A percentile compares a stretch with the other conserved stretches of the same genome.
Evolutionary conservation across 306 rosid species (phyloP).

Genomic region (Vigna hirtella): DNA sequence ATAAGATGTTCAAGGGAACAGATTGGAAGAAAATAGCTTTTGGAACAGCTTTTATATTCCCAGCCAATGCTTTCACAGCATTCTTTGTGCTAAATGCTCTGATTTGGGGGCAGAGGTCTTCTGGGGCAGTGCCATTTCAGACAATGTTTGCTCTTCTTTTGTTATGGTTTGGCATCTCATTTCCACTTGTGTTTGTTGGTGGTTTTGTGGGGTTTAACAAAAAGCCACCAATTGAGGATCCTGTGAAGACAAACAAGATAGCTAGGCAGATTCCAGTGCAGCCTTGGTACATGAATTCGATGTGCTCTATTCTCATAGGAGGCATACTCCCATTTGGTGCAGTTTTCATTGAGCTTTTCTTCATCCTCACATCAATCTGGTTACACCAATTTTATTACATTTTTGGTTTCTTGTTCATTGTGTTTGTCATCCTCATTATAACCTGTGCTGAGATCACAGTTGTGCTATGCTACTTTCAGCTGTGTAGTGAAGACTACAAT

Average conservation of each 20-base stretch:
- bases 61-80: slow-evolving; percentile 26
- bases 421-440: slow-evolving; percentile 38
- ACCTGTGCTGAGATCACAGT: slow-evolving; percentile 42
- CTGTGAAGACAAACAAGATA: slow-evolving; percentile 45
- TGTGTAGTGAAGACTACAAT: slow-evolving; percentile 41
- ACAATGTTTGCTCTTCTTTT: slow-evolving; percentile 43
- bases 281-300: slow-evolving; percentile 42
- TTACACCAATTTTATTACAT: slow-evolving; percentile 35
- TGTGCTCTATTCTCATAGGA: slow-evolving; percentile 36
- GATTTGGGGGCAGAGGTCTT: slow-evolving; percentile 38
- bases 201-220: slow-evolving; percentile 30
- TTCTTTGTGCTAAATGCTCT: slow-evolving; percentile 43
- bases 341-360: slow-evolving; percentile 40
- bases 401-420: slow-evolving; percentile 35
- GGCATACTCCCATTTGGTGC: slow-evolving; percentile 48
- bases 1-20: slow-evolving; percentile 36
- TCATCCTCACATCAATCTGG: slow-evolving; percentile 46
- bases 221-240: slow-evolving; percentile 36
- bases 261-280: slow-evolving; percentile 39
- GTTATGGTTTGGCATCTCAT: slow-evolving; percentile 43
- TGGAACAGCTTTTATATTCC: slow-evolving; percentile 37
- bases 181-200: slow-evolving; percentile 37
- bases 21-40: slow-evolving; percentile 28
- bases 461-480: slow-evolving; percentile 45
- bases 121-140: slow-evolving; percentile 43